Percentiles rank a stretch among this genome's conserved stretches.
These are phyloP conservation scores for Verticillium dahliae DNA, from an alignment of 2,329 filamentous ascomycete genomes.

Conservation along the genomic window DNA sequence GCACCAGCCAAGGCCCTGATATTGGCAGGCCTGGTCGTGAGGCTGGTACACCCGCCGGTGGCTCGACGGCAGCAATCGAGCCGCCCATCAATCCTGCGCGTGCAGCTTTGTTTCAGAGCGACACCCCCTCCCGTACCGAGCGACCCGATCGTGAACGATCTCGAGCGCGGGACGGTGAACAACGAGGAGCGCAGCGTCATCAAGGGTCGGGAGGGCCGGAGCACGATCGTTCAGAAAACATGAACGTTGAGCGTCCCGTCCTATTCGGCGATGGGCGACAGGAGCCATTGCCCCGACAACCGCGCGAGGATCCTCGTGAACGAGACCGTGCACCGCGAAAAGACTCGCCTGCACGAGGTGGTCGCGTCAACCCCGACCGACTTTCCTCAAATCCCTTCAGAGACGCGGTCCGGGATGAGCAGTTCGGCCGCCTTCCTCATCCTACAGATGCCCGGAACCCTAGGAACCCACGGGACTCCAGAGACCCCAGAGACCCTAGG, in stretches of 20 bases:
- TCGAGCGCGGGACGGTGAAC: constrained; percentile 6
- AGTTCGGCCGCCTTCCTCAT: constrained; percentile 35
- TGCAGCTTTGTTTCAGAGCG: constrained; percentile 38
- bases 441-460: background rate
- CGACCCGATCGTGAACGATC: constrained; percentile 11
- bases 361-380: constrained; percentile 27
- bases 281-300: constrained; percentile 25
- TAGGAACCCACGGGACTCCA: background rate
- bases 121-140: constrained; percentile 15
- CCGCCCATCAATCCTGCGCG: constrained; percentile 50
- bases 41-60: constrained; percentile 9
- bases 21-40: constrained; percentile 17
- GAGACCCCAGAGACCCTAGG: background rate
- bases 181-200: constrained; percentile 5
- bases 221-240: constrained; percentile 23
- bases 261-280: constrained; percentile 33
- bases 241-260: constrained; percentile 43
- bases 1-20: constrained; percentile 11
- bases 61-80: constrained; percentile 28
- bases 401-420: constrained; percentile 38
- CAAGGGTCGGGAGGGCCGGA: constrained; percentile 9
- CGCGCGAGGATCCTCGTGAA: constrained; percentile 32
- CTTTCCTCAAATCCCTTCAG: constrained; percentile 22
- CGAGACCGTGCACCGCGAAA: constrained; percentile 22
- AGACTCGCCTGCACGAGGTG: constrained; percentile 44